Conservation (phyloP, 441 rosid species). For the Croton laevigatus region DNA sequence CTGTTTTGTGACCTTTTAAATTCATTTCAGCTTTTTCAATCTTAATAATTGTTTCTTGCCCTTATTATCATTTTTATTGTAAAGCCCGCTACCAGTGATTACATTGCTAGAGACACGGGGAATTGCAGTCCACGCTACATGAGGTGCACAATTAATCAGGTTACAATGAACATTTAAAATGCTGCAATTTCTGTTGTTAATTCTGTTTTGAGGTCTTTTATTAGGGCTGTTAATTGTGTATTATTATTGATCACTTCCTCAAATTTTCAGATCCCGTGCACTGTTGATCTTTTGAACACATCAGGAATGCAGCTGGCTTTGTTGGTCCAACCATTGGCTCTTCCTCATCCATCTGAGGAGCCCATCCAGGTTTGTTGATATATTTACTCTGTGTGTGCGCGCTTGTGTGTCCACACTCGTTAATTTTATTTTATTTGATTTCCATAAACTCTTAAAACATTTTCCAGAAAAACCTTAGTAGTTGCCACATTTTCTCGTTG, state of each 20-base stretch:
- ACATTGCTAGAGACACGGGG: conserved; percentile 61
- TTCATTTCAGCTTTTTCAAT: not conserved
- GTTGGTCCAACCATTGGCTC: conserved; percentile 75
- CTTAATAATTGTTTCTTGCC: conserved; percentile 6
- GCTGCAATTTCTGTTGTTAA: not conserved
- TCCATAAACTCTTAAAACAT: not conserved
- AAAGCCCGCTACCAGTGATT: conserved; percentile 69
- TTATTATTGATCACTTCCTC: conserved; percentile 6
- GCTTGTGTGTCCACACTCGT: not conserved
- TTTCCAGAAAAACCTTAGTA: not conserved
- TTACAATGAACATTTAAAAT: conserved; percentile 24
- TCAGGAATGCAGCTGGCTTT: conserved; percentile 79
- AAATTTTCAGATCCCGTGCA: conserved; percentile 67
- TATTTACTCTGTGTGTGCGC: not conserved
- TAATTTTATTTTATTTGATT: not conserved
- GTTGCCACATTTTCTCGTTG: not conserved
- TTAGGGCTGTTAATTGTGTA: not conserved
- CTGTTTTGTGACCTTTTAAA: not conserved
- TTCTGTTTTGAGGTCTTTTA: not conserved
- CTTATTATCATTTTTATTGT: conserved; percentile 20
- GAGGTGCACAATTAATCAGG: conserved; percentile 87
- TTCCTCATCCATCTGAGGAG: conserved; percentile 82
- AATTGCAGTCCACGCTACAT: conserved; percentile 80
- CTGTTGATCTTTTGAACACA: conserved; percentile 69
- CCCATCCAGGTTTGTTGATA: conserved; percentile 53